phyloP scores from a whole-genome alignment of 2,329 filamentous ascomycete species.

The Curvularia spicifera region DNA sequence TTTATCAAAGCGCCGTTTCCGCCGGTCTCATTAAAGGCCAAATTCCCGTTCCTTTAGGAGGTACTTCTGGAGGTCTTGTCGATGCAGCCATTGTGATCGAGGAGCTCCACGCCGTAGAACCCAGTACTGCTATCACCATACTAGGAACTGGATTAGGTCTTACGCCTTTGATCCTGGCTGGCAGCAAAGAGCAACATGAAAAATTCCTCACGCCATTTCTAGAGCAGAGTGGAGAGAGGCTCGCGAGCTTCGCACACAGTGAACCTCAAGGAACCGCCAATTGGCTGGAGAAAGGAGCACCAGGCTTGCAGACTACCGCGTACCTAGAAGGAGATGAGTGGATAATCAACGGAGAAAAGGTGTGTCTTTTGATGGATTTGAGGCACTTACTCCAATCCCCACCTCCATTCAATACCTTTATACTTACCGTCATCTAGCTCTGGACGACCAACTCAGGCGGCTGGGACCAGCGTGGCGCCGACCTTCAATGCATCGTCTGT shows the following conservation, averaged over 20 bases:
- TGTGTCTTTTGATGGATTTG: slow-evolving; percentile 15
- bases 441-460: slow-evolving; percentile 63
- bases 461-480: slow-evolving; percentile 61
- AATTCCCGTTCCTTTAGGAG: slow-evolving; percentile 56
- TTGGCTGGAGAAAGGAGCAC: slow-evolving; percentile 58
- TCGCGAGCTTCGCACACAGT: slow-evolving; percentile 60
- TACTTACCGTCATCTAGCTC: slow-evolving; percentile 35
- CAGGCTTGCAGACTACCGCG: slow-evolving; percentile 59
- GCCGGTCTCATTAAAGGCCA: slow-evolving; percentile 58
- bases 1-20: slow-evolving; percentile 55
- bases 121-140: slow-evolving; percentile 58
- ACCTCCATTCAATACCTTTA: neutral
- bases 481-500: slow-evolving; percentile 61
- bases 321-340: slow-evolving; percentile 58
- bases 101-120: slow-evolving; percentile 61
- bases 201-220: slow-evolving; percentile 56
- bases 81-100: slow-evolving; percentile 61
- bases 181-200: slow-evolving; percentile 50
- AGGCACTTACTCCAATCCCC: neutral
- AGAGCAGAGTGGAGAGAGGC: slow-evolving; percentile 48
- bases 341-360: slow-evolving; percentile 63
- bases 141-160: slow-evolving; percentile 61
- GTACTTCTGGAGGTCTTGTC: slow-evolving; percentile 53
- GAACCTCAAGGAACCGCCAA: slow-evolving; percentile 62
- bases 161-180: slow-evolving; percentile 57